These are phyloP conservation scores for Fraxinus pennsylvanica DNA, from an alignment of 257 asterid species.

Conservation along the genomic window DNA sequence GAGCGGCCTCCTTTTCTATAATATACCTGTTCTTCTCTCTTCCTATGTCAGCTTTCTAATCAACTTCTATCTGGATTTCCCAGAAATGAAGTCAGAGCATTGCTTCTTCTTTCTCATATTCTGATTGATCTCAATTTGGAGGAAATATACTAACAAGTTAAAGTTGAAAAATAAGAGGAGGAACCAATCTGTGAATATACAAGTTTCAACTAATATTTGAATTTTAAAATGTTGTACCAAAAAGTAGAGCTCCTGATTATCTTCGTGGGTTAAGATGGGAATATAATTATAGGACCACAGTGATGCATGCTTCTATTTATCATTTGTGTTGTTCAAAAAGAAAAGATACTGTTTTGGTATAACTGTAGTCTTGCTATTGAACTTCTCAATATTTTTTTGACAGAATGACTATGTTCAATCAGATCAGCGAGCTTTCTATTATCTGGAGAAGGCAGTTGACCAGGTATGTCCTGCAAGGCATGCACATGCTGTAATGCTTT, in stretches of 20 bases:
- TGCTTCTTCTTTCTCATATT: too few relatives aligned
- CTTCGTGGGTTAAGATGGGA: neutral
- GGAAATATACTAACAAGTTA: too few relatives aligned
- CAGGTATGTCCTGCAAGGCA: slow-evolving; percentile 51
- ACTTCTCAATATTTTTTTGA: slow-evolving; percentile 17
- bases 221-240: neutral
- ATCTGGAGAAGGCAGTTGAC: slow-evolving; percentile 84
- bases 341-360: slow-evolving; percentile 3
- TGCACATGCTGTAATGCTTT: neutral
- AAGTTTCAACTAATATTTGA: neutral
- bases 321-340: slow-evolving; percentile 15
- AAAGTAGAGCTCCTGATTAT: neutral
- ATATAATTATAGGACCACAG: neutral
- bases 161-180: neutral
- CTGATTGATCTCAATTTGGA: too few relatives aligned
- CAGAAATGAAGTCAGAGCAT: neutral
- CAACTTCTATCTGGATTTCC: neutral
- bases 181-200: neutral
- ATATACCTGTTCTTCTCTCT: too few relatives aligned
- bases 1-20: too few relatives aligned
- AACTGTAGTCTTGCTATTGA: neutral
- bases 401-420: slow-evolving; percentile 83
- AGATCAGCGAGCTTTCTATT: slow-evolving; percentile 83
- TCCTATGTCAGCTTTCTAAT: too few relatives aligned
- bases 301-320: slow-evolving; percentile 5